Base-by-base conservation (phyloP, 2,329 filamentous ascomycete genomes). In the Dryadomyces quercus-mongolicae region DNA sequence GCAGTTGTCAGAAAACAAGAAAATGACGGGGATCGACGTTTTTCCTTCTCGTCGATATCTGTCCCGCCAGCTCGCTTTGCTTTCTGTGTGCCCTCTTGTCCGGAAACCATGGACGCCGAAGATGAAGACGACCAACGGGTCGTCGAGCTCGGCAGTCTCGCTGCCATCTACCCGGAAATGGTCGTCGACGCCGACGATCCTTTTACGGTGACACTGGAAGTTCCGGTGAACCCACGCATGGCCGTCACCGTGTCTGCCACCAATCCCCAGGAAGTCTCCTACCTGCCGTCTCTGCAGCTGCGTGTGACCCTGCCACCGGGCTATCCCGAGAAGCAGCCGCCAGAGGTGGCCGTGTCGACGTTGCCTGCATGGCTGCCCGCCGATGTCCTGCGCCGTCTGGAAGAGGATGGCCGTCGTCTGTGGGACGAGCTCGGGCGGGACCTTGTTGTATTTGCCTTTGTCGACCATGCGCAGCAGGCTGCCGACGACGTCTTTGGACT, bases 151-250 rank as follows among this genome's bases (percentile, higher is more conserved):
- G 75, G 74, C 61, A 76, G 80, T 15, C 73, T 86, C 54, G 69
- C 73, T 54, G 80, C 81, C 58, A 86, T 86, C 61, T 86, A 77
- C 59, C 82, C 82, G n/a, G 83, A 86, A 66, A 76, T 86, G 15
- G 71, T 71, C 34, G 64, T 72, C 20, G 65, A 71, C 48, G 63
- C 70, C 7, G 61, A 71, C 36, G 68, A 74, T 55, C 64, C 63
- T n/a, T 74, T 75, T 60, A 70, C 69, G 8, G 75, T 83, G 63
- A 70, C 71, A 46, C 73, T 85, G 55, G 76, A 81, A 47, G 66
- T 85, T 18, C 77, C 80, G 3, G 75, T 84, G 44, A 73, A 74
- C 58, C 76, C 81, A 12, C 68, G 67, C 38, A 70, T 73, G 45
- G 72, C 78, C 10, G 70, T 84, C 54, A 77, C 74, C 6, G 79